Conservation (phyloP, 768 basidiomycete genomes). For the Russula olivacea region DNA sequence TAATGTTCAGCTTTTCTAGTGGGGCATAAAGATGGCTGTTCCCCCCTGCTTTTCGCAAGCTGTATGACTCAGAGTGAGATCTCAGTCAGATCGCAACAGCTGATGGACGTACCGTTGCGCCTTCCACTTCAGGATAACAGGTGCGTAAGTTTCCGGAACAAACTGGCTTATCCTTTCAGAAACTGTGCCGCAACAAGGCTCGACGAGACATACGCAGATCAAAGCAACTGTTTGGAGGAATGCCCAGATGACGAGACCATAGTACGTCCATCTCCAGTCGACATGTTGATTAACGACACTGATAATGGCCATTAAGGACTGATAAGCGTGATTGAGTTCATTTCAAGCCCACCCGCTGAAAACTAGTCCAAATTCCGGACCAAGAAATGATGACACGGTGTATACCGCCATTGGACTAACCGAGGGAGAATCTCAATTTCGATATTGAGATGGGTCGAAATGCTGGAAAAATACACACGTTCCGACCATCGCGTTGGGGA, state of each 20-base stretch:
- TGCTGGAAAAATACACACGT: slow-evolving; percentile 38
- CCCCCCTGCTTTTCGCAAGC: slow-evolving; percentile 51
- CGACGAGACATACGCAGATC: slow-evolving; percentile 38
- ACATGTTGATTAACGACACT: slow-evolving; percentile 38
- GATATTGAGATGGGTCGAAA: background rate
- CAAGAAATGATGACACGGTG: slow-evolving; percentile 48
- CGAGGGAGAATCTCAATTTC: background rate
- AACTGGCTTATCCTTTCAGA: slow-evolving; percentile 35
- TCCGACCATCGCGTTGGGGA: slow-evolving; percentile 49
- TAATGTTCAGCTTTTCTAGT: slow-evolving; percentile 45
- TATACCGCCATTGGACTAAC: slow-evolving; percentile 52
- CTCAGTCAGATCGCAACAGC: background rate
- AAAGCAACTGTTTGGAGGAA: slow-evolving; percentile 49
- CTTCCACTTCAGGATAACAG: slow-evolving; percentile 55
- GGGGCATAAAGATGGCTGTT: slow-evolving; percentile 52
- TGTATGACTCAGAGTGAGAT: slow-evolving; percentile 22
- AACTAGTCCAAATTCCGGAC: slow-evolving; percentile 51
- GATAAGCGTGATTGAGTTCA: background rate
- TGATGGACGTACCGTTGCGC: slow-evolving; percentile 41
- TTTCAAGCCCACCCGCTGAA: slow-evolving; percentile 45
- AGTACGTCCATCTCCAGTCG: slow-evolving; percentile 76
- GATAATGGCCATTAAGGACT: background rate
- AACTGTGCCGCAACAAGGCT: background rate
- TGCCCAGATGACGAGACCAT: slow-evolving; percentile 66
- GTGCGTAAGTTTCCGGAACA: slow-evolving; percentile 68